These are phyloP conservation scores for Daldinia decipiens DNA, from an alignment of 495 filamentous ascomycete species.

Conservation along the genomic window DNA sequence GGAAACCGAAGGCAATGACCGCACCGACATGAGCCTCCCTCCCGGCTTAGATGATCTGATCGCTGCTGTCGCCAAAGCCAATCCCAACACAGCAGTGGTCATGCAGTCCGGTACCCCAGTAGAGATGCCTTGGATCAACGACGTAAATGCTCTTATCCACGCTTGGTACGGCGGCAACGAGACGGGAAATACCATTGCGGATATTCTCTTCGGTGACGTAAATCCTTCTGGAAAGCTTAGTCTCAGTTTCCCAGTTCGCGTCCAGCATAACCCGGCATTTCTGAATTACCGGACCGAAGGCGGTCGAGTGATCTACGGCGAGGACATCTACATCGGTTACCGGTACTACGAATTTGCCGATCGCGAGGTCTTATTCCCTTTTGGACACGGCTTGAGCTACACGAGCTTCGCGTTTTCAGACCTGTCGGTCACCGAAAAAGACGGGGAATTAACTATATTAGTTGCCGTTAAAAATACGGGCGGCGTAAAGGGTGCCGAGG, in stretches of 20 bases:
- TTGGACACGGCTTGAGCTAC: constrained; percentile 80
- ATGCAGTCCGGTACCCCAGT: constrained; percentile 78
- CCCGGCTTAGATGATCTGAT: constrained; percentile 69
- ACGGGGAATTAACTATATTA: constrained; percentile 56
- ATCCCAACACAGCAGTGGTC: constrained; percentile 72
- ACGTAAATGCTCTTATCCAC: constrained; percentile 65
- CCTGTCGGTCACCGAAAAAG: constrained; percentile 52
- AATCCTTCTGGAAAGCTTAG: constrained; percentile 75
- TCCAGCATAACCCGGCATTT: constrained; percentile 80
- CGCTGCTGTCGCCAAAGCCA: constrained; percentile 63
- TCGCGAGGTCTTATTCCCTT: constrained; percentile 71
- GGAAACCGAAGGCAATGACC: constrained; percentile 80
- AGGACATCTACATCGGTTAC: constrained; percentile 82
- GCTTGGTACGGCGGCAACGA: constrained; percentile 77
- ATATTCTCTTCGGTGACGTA: constrained; percentile 73
- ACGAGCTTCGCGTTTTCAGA: constrained; percentile 71
- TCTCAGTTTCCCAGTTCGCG: constrained; percentile 70
- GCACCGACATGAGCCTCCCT: constrained; percentile 72
- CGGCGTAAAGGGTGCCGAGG: constrained; percentile 71
- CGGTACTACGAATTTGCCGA: constrained; percentile 76
- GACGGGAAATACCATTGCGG: constrained; percentile 72
- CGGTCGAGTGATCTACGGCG: constrained; percentile 76
- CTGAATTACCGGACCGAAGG: constrained; percentile 77
- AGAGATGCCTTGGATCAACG: constrained; percentile 73
- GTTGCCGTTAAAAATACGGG: constrained; percentile 66